phyloP scores from a whole-genome alignment of 1,139 yeast species.

The Maudiozyma humilis region DNA sequence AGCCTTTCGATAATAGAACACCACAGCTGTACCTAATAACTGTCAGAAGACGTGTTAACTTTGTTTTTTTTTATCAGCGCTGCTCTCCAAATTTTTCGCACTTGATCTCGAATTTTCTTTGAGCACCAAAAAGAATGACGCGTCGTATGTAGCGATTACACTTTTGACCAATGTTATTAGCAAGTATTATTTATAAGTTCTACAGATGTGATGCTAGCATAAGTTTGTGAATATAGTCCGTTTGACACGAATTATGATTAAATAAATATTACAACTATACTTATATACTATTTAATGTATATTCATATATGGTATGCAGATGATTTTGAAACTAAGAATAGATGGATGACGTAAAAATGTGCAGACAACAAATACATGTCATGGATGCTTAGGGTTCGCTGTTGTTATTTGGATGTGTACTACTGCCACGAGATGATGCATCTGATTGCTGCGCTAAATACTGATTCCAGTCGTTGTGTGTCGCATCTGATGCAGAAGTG shows the following conservation, averaged over 20 bases:
- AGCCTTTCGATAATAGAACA: background rate
- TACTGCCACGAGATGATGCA: constrained; percentile 1
- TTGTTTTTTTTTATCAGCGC: background rate
- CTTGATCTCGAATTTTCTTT: background rate
- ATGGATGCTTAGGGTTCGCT: background rate
- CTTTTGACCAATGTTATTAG: too few relatives aligned
- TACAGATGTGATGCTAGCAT: too few relatives aligned
- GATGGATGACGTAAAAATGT: background rate
- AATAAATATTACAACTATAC: too few relatives aligned
- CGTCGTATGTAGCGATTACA: background rate
- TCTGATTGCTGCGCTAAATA: constrained; percentile 6
- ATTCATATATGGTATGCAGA: background rate
- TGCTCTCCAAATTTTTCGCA: background rate
- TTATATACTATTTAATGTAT: too few relatives aligned
- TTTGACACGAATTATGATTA: too few relatives aligned
- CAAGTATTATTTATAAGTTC: background rate
- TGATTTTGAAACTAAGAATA: background rate
- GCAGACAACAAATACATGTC: background rate
- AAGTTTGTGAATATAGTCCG: too few relatives aligned
- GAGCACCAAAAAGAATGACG: background rate
- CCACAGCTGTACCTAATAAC: background rate
- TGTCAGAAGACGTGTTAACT: background rate
- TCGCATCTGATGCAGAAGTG: background rate
- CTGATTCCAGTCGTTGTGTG: constrained; percentile 7
- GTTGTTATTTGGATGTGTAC: background rate